Conservation (phyloP, 2,329 filamentous ascomycete species). For the Macrophomina pseudophaseolina region DNA sequence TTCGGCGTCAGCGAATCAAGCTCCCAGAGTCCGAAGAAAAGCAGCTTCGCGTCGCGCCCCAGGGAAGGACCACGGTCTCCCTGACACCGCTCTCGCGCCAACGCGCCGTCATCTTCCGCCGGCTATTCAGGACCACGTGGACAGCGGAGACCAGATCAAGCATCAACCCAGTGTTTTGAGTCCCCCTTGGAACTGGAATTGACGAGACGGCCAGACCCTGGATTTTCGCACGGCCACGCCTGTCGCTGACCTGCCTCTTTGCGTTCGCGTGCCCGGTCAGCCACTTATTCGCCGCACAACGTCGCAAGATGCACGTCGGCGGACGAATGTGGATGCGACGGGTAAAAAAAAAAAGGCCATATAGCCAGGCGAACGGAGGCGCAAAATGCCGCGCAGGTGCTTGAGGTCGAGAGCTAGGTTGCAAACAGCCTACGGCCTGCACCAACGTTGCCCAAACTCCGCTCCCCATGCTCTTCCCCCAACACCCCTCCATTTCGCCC, state of each 20-base stretch:
- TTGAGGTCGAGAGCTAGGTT: neutral
- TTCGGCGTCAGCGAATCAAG: neutral
- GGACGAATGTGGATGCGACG: neutral
- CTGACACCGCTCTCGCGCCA: neutral
- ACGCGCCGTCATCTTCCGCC: neutral
- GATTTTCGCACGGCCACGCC: neutral
- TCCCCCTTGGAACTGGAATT: neutral
- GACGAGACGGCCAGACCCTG: conserved; percentile 3
- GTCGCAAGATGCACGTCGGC: neutral
- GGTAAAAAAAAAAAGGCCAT: neutral
- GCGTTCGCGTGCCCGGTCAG: neutral
- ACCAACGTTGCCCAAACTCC: neutral
- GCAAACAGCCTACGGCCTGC: neutral
- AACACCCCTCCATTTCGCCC: conserved; percentile 1
- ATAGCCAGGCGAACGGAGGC: neutral
- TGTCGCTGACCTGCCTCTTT: neutral
- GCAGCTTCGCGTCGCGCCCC: neutral
- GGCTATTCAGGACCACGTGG: conserved; percentile 1
- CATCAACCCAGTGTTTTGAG: conserved; percentile 7
- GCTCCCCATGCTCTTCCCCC: neutral
- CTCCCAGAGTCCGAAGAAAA: neutral
- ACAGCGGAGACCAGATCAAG: neutral
- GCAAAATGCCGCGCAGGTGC: neutral
- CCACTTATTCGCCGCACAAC: neutral
- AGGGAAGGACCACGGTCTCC: neutral